phyloP scores from a whole-genome alignment of 2,329 filamentous ascomycete species.

The Apiospora arundinis region DNA sequence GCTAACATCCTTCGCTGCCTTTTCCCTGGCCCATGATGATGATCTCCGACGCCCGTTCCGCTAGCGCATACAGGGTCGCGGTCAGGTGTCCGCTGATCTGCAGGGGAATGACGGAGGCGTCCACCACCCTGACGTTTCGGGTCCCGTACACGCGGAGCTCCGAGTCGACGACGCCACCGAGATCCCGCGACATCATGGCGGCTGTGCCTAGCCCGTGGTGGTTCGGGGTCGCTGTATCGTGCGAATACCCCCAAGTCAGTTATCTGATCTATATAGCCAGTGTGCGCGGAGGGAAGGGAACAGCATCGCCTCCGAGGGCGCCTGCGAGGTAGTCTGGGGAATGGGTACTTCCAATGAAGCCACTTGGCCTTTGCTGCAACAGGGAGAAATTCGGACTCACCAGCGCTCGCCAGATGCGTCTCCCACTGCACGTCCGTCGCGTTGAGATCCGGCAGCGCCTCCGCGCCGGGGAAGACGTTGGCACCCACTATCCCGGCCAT shows the following conservation, averaged over 20 bases:
- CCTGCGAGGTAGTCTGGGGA: too few species aligned
- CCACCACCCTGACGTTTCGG: conserved; percentile 54
- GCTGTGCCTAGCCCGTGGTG: conserved; percentile 56
- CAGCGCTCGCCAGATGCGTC: conserved; percentile 28
- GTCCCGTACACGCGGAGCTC: conserved; percentile 57
- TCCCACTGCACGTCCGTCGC: conserved; percentile 40
- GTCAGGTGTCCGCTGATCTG: conserved; percentile 57
- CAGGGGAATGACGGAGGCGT: conserved; percentile 56
- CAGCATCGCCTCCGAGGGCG: neutral
- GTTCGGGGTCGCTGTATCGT: conserved; percentile 35
- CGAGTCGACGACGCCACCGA: conserved; percentile 56
- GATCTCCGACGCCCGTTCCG: conserved; percentile 50
- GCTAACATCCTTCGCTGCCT: neutral
- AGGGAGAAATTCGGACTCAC: neutral
- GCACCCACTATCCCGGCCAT: conserved; percentile 30
- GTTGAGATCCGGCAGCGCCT: conserved; percentile 34
- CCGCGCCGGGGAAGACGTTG: conserved; percentile 32
- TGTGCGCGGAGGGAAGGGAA: neutral
- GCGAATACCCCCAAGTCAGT: conserved; percentile 23
- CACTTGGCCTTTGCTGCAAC: too few species aligned
- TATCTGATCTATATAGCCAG: neutral
- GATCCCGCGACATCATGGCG: conserved; percentile 56
- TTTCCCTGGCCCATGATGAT: conserved; percentile 30
- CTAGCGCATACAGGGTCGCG: conserved; percentile 59
- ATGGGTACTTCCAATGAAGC: too few species aligned